phyloP scores from a whole-genome alignment of 106 monocot genomes.

The Platanthera guangdongensis region DNA sequence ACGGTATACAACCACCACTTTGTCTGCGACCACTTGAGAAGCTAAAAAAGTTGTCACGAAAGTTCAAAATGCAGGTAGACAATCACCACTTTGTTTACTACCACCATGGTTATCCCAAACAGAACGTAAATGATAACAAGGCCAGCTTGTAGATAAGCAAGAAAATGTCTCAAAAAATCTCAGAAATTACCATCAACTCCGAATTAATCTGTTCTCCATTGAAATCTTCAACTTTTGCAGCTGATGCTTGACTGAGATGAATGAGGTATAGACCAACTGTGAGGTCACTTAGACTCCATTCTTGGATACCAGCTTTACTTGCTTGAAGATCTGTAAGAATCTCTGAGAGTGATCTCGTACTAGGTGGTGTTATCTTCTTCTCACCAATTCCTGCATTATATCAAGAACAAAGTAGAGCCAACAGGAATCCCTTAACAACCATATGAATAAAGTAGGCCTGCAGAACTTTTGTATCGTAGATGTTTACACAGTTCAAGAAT shows the following conservation, averaged over 20 bases:
- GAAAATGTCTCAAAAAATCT: not conserved
- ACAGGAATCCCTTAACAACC: too few relatives aligned
- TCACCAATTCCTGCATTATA: conserved; percentile 37
- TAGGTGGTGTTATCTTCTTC: conserved; percentile 27
- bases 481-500: not conserved
- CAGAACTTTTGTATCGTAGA: not conserved
- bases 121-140: not conserved
- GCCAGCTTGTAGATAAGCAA: not conserved
- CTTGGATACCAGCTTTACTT: conserved; percentile 66
- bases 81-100: too few relatives aligned
- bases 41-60: too few relatives aligned
- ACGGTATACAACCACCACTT: too few relatives aligned
- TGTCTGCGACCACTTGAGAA: too few relatives aligned
- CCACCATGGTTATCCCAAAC: too few relatives aligned
- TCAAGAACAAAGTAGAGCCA: not conserved
- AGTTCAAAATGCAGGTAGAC: too few relatives aligned
- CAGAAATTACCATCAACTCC: conserved; percentile 51
- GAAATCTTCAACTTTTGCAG: conserved; percentile 46
- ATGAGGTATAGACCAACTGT: conserved; percentile 87
- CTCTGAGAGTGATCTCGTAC: conserved; percentile 52
- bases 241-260: conserved; percentile 73
- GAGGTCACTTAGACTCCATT: conserved; percentile 91
- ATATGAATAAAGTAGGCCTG: not conserved
- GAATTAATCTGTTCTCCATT: conserved; percentile 65
- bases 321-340: conserved; percentile 64